Evolutionary conservation across 345 rosid species (phyloP).

Genomic region (Excoecaria cochinchinensis): DNA sequence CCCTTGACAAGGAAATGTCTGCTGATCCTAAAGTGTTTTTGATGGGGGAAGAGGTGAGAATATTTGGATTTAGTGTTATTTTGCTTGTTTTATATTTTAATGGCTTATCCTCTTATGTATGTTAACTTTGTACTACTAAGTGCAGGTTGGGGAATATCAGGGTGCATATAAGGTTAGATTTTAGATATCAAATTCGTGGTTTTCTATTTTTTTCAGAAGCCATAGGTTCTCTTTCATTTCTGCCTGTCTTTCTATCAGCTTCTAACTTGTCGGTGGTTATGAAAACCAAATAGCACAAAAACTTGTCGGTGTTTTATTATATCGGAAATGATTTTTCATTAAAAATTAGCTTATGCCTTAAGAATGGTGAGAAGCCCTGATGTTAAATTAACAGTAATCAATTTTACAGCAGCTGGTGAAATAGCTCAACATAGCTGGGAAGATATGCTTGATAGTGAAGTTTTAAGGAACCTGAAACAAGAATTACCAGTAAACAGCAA

Average conservation of each 20-base stretch:
- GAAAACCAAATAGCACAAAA: too few species aligned
- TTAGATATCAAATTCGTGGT: too few species aligned
- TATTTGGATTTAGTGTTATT: not conserved
- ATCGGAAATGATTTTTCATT: too few species aligned
- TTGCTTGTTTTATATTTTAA: not conserved
- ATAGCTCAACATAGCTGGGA: slow-evolving; percentile 4
- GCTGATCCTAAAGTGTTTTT: slow-evolving; percentile 88
- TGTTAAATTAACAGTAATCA: slow-evolving; percentile 19
- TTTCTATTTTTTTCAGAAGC: too few species aligned
- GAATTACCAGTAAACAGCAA: not conserved
- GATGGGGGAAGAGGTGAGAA: slow-evolving; percentile 91
- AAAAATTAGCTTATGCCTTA: slow-evolving; percentile 25
- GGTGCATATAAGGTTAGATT: too few species aligned
- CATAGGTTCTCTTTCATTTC: too few species aligned
- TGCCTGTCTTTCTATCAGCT: too few species aligned
- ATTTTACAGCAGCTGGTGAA: not conserved
- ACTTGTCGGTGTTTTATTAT: too few species aligned
- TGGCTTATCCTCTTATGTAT: slow-evolving; percentile 9
- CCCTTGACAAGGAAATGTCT: slow-evolving; percentile 92
- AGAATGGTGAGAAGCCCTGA: slow-evolving; percentile 24
- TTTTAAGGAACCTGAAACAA: slow-evolving; percentile 6
- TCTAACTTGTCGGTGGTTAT: too few species aligned
- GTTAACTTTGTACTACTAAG: not conserved
- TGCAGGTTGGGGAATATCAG: too few species aligned
- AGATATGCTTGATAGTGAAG: slow-evolving; percentile 11